These are phyloP conservation scores for Pseudocercospora ulei DNA, from an alignment of 2,329 filamentous ascomycete genomes.

Conservation along the genomic window DNA sequence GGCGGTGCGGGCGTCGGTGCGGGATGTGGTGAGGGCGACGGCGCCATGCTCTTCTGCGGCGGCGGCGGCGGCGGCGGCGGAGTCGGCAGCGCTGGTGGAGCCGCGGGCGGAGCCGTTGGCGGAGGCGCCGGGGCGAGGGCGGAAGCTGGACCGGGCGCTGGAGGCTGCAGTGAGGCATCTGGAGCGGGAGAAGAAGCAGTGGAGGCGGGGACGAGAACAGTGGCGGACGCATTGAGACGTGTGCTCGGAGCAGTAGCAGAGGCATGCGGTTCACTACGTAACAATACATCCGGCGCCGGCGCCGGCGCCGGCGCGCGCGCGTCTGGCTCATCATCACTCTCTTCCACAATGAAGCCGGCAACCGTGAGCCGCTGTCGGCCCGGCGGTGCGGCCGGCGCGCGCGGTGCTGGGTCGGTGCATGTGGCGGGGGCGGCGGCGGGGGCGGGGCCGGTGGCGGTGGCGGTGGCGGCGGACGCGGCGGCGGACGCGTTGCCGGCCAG, in stretches of 20 bases:
- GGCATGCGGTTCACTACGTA: constrained; percentile 43
- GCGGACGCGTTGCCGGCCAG: constrained; percentile 33
- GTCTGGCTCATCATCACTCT: constrained; percentile 49
- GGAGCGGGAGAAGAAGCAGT: constrained; percentile 26
- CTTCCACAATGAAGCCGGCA: constrained; percentile 54
- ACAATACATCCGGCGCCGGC: constrained; percentile 48
- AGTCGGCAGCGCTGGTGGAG: constrained; percentile 27
- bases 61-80: constrained; percentile 16
- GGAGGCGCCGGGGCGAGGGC: constrained; percentile 29
- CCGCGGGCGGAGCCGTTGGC: constrained; percentile 21
- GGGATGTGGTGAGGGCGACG: constrained; percentile 17
- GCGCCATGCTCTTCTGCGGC: constrained; percentile 15
- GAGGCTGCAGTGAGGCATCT: constrained; percentile 30
- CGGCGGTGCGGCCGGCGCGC: constrained; percentile 35
- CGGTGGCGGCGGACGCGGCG: constrained; percentile 21
- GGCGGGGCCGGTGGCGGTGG: constrained; percentile 35
- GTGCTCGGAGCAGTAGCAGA: constrained; percentile 29
- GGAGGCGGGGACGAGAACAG: constrained; percentile 28
- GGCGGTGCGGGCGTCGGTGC: constrained; percentile 13
- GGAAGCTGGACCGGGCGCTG: constrained; percentile 21
- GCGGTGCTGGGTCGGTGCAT: constrained; percentile 16
- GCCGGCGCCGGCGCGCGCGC: constrained; percentile 20
- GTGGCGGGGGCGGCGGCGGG: constrained; percentile 26
- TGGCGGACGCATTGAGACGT: constrained; percentile 33
- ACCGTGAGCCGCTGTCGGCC: constrained; percentile 24